A percentile compares a stretch with the other conserved stretches of the same genome.
Conservation (phyloP, 495 filamentous ascomycete genomes). For the Zalerion maritima region DNA sequence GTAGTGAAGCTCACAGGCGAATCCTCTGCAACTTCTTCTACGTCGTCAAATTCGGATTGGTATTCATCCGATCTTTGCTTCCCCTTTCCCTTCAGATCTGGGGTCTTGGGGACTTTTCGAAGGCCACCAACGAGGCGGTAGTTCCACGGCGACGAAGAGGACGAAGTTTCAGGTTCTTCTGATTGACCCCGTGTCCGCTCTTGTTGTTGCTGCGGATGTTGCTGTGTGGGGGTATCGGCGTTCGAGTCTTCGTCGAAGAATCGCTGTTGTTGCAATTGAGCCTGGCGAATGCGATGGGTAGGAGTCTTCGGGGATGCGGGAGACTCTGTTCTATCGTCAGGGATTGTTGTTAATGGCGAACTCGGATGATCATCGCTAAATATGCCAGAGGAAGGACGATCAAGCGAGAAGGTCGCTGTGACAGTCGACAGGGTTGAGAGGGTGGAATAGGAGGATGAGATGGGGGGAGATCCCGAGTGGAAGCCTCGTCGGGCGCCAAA, state of each 20-base stretch:
- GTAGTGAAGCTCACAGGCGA: no score
- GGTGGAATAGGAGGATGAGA: constrained; percentile 23
- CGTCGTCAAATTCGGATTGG: no score
- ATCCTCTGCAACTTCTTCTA: no score
- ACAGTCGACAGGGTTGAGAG: background rate
- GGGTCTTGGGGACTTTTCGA: constrained; percentile 36
- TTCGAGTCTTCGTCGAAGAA: no score
- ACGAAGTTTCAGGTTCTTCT: constrained; percentile 27
- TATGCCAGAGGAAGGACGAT: constrained; percentile 28
- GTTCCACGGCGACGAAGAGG: constrained; percentile 31
- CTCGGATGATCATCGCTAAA: constrained; percentile 30
- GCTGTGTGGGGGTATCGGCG: constrained; percentile 13
- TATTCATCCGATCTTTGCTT: no score
- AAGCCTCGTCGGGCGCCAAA: no score
- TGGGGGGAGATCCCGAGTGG: constrained; percentile 12
- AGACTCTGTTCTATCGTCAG: constrained; percentile 17
- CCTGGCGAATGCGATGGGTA: no score
- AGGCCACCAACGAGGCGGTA: constrained; percentile 40
- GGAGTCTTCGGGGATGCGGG: constrained; percentile 4
- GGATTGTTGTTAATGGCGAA: constrained; percentile 28
- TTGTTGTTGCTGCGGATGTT: constrained; percentile 14
- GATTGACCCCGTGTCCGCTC: no score
- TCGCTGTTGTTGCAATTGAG: no score
- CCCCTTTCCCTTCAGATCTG: constrained; percentile 31
- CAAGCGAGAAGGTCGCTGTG: no score